Percentiles rank a stretch among this genome's conserved stretches.
These are phyloP conservation scores for Isabelozyma rhagii DNA, from an alignment of 805 yeast genomes.

Conservation along the genomic window DNA sequence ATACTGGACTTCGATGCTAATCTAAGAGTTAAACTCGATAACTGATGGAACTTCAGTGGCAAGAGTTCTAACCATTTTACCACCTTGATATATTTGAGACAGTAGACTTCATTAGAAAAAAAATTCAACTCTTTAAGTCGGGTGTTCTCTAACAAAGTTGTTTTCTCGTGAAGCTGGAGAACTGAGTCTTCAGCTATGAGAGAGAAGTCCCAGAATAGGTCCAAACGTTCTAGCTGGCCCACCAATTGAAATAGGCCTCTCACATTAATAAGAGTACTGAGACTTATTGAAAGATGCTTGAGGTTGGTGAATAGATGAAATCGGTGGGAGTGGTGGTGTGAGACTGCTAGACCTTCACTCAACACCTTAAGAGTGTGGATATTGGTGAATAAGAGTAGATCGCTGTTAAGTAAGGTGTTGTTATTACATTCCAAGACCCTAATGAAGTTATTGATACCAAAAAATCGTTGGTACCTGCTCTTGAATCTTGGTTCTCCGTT, in stretches of 20 bases:
- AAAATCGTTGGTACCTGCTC: constrained; percentile 12
- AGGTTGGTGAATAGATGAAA: constrained; percentile 6
- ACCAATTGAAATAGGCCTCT: constrained; percentile 1
- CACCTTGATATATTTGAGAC: constrained; percentile 5
- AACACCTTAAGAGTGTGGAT: constrained; percentile 17
- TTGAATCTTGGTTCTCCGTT: constrained; percentile 9
- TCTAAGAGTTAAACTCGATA: constrained; percentile 7
- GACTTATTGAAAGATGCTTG: constrained; percentile 13
- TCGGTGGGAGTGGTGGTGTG: background rate
- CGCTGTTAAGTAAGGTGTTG: constrained; percentile 8
- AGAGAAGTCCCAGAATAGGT: constrained; percentile 16
- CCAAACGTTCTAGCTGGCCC: constrained; percentile 11
- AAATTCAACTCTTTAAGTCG: constrained; percentile 9
- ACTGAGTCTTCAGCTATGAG: constrained; percentile 1
- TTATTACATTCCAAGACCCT: constrained; percentile 22
- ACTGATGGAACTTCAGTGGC: constrained; percentile 1
- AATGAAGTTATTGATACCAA: constrained; percentile 15
- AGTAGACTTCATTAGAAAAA: constrained; percentile 11
- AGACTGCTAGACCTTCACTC: background rate
- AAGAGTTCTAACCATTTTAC: constrained; percentile 1
- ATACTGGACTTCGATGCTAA: constrained; percentile 3
- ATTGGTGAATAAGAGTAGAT: constrained; percentile 14
- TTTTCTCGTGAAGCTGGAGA: background rate
- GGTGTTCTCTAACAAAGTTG: background rate
- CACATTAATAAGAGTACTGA: constrained; percentile 10